phyloP scores from a whole-genome alignment of 148 eudicot species.

The Vaccinium myrtillus region DNA sequence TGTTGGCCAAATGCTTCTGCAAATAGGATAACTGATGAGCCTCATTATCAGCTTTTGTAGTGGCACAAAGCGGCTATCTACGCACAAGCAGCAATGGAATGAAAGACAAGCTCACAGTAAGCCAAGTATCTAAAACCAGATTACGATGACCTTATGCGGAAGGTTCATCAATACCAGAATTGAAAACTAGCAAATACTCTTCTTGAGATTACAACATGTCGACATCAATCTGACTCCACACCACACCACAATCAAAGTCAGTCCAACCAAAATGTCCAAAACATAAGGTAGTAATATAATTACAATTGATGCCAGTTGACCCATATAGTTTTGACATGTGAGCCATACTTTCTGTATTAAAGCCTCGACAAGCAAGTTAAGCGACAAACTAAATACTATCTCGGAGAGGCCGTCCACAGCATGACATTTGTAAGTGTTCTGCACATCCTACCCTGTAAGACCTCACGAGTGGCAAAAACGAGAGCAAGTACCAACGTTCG shows the following conservation, averaged over 20 bases:
- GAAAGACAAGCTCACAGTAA: conserved; percentile 5
- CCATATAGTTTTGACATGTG: neutral
- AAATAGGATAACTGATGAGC: conserved; percentile 93
- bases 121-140: neutral
- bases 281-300: neutral
- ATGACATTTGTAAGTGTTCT: no score
- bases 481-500: neutral
- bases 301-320: neutral
- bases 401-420: neutral
- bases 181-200: neutral
- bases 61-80: conserved; percentile 88
- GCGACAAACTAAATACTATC: no score
- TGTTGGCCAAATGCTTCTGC: conserved; percentile 84
- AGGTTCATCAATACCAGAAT: neutral
- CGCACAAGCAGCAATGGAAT: conserved; percentile 69
- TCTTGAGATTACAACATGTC: neutral
- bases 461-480: neutral
- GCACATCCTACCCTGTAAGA: neutral
- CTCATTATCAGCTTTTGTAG: conserved; percentile 91
- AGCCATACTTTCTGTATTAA: neutral
- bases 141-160: no score
- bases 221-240: neutral
- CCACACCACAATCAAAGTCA: neutral
- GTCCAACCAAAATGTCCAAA: neutral
- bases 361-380: neutral